phyloP scores from a whole-genome alignment of 2,329 filamentous ascomycete genomes.

The Endoconidiophora polonica region DNA sequence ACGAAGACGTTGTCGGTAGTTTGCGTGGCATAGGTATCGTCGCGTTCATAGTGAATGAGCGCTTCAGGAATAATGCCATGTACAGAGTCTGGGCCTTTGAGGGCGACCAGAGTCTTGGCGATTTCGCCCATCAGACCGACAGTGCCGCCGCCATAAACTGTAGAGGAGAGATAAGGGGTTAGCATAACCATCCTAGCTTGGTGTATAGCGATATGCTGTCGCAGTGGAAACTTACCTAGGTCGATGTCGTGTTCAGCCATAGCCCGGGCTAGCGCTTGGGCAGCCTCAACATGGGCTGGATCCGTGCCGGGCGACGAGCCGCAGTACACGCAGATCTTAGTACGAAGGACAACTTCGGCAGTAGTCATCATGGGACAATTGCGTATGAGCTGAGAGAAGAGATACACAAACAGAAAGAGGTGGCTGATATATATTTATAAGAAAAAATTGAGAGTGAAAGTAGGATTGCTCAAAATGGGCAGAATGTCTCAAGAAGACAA shows the following conservation, averaged over 20 bases:
- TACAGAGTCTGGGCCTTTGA: slow-evolving; percentile 65
- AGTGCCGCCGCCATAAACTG: slow-evolving; percentile 88
- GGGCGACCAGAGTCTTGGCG: slow-evolving; percentile 66
- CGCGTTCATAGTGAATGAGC: slow-evolving; percentile 62
- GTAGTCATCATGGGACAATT: background rate
- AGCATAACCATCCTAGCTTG: background rate
- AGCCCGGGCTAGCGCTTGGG: slow-evolving; percentile 52
- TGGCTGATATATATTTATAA: background rate
- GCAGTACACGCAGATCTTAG: slow-evolving; percentile 89
- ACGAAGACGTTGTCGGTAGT: slow-evolving; percentile 19
- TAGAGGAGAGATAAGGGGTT: slow-evolving; percentile 8
- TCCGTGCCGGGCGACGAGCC: slow-evolving; percentile 61
- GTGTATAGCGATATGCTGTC: background rate
- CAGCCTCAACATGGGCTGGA: slow-evolving; percentile 60
- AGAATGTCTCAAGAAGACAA: no score
- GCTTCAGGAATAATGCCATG: slow-evolving; percentile 89
- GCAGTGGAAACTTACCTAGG: slow-evolving; percentile 35
- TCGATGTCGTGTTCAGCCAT: slow-evolving; percentile 64
- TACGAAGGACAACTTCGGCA: slow-evolving; percentile 18
- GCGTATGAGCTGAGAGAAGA: background rate
- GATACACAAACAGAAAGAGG: background rate
- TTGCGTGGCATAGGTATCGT: slow-evolving; percentile 33
- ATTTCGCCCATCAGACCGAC: slow-evolving; percentile 92
- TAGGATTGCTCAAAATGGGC: background rate
- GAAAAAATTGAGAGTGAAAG: background rate